A percentile compares a stretch with the other conserved stretches of the same genome.
These are phyloP conservation scores for Alternaria solani DNA, from an alignment of 2,329 filamentous ascomycete species.

Conservation along the genomic window DNA sequence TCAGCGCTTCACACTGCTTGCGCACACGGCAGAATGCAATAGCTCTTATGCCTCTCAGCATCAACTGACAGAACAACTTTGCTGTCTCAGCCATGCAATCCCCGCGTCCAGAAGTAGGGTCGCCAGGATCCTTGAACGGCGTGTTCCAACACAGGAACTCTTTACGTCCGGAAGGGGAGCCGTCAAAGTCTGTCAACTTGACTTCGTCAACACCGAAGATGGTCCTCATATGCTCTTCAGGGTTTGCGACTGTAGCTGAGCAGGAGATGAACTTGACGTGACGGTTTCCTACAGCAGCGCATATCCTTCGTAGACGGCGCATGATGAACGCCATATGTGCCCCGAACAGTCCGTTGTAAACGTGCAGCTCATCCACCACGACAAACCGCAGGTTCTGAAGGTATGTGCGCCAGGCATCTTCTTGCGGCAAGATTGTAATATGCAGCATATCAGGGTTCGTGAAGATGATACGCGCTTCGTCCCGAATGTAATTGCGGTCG, in stretches of 20 bases:
- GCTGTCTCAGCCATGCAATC: conserved; percentile 87
- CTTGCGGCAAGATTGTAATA: conserved; percentile 89
- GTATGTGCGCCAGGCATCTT: conserved; percentile 87
- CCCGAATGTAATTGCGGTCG: conserved; percentile 79
- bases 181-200: conserved; percentile 85
- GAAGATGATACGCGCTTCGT: conserved; percentile 91
- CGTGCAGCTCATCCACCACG: conserved; percentile 85
- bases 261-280: conserved; percentile 92
- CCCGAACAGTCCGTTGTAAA: conserved; percentile 94
- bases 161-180: conserved; percentile 89
- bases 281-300: conserved; percentile 86
- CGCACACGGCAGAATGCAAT: conserved; percentile 93
- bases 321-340: conserved; percentile 95
- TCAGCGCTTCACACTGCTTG: conserved; percentile 85
- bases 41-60: conserved; percentile 85
- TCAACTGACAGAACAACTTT: conserved; percentile 86
- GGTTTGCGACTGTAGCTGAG: conserved; percentile 95
- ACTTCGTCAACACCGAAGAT: conserved; percentile 91
- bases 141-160: conserved; percentile 99
- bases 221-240: conserved; percentile 86
- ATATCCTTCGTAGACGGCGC: conserved; percentile 85
- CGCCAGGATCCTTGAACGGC: conserved; percentile 86
- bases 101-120: conserved; percentile 85
- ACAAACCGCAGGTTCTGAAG: conserved; percentile 90
- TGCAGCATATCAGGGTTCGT: conserved; percentile 99